Conservation (phyloP, 2,329 filamentous ascomycete species). For the Fusarium phyllophilum region DNA sequence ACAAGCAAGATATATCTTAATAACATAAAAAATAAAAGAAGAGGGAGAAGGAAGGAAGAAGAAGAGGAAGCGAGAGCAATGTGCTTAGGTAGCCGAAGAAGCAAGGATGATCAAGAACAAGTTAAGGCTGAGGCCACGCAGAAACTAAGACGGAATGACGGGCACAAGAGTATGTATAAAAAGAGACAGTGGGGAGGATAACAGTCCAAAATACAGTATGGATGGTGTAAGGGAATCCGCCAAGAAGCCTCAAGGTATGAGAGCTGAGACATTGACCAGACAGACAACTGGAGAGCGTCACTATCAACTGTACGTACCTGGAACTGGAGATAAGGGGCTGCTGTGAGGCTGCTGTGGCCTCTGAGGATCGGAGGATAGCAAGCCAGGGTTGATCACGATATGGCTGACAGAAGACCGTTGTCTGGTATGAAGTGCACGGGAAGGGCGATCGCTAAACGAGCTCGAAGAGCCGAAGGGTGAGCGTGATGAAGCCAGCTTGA, state of each 20-base stretch:
- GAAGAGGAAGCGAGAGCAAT: neutral
- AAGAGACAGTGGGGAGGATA: constrained; percentile 15
- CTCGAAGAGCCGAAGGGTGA: constrained; percentile 63
- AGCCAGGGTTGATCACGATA: constrained; percentile 43
- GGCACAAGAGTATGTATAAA: constrained; percentile 16
- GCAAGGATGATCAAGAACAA: constrained; percentile 9
- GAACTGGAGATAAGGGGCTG: constrained; percentile 61
- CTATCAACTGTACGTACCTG: constrained; percentile 58
- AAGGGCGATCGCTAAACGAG: constrained; percentile 62
- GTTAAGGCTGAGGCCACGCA: neutral
- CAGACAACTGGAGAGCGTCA: constrained; percentile 7
- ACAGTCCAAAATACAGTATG: constrained; percentile 8
- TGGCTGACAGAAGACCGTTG: constrained; percentile 59
- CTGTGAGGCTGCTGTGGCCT: constrained; percentile 43
- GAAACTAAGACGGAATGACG: neutral
- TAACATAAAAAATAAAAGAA: neutral
- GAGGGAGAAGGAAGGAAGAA: neutral
- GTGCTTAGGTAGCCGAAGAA: neutral
- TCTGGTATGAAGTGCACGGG: constrained; percentile 61
- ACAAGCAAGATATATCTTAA: constrained; percentile 2
- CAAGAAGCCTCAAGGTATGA: constrained; percentile 27
- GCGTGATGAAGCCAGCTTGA: constrained; percentile 63
- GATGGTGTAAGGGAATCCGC: neutral
- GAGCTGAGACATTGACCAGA: constrained; percentile 36
- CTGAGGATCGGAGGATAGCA: constrained; percentile 47